Percentiles rank a stretch among this genome's conserved stretches.
Evolutionary conservation across 257 asterid genomes (phyloP).

Genomic region (Paulownia fortunei): DNA sequence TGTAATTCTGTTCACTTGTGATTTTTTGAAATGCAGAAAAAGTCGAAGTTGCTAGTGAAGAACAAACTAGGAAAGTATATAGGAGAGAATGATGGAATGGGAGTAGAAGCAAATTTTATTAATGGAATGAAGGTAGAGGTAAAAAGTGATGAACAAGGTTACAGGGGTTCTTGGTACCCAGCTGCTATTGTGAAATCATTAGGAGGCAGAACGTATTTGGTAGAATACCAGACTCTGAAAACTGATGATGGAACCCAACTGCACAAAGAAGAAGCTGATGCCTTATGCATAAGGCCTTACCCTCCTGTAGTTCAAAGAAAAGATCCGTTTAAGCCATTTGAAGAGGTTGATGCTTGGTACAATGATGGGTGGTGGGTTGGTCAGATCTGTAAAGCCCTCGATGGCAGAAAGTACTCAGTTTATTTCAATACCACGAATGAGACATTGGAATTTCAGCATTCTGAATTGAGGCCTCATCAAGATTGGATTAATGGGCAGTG

Average conservation of each 20-base stretch:
- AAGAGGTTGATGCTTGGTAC: slow-evolving; percentile 65
- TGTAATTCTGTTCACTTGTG: not conserved
- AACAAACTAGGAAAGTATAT: slow-evolving; percentile 37
- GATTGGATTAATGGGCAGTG: slow-evolving; percentile 60
- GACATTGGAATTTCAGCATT: slow-evolving; percentile 53
- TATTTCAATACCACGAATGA: slow-evolving; percentile 42
- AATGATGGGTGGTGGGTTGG: slow-evolving; percentile 69
- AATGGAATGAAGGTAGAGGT: slow-evolving; percentile 57
- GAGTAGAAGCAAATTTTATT: slow-evolving; percentile 31
- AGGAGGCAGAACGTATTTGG: slow-evolving; percentile 46
- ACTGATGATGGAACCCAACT: slow-evolving; percentile 46
- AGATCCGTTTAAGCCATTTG: slow-evolving; percentile 45
- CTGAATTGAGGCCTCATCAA: slow-evolving; percentile 66
- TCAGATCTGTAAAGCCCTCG: slow-evolving; percentile 42
- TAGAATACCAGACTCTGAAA: slow-evolving; percentile 51
- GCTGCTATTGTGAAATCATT: slow-evolving; percentile 40
- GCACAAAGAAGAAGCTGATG: slow-evolving; percentile 51
- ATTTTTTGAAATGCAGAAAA: slow-evolving; percentile 48
- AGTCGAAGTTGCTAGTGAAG: slow-evolving; percentile 41
- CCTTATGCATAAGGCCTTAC: slow-evolving; percentile 56
- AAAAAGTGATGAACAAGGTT: slow-evolving; percentile 50
- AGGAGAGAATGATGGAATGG: slow-evolving; percentile 29
- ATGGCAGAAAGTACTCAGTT: slow-evolving; percentile 44
- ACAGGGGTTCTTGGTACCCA: slow-evolving; percentile 60
- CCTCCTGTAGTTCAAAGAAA: slow-evolving; percentile 42